These are phyloP conservation scores for Pythium aristosporum DNA, from an alignment of 352 stramenopile species.

Conservation along the genomic window DNA sequence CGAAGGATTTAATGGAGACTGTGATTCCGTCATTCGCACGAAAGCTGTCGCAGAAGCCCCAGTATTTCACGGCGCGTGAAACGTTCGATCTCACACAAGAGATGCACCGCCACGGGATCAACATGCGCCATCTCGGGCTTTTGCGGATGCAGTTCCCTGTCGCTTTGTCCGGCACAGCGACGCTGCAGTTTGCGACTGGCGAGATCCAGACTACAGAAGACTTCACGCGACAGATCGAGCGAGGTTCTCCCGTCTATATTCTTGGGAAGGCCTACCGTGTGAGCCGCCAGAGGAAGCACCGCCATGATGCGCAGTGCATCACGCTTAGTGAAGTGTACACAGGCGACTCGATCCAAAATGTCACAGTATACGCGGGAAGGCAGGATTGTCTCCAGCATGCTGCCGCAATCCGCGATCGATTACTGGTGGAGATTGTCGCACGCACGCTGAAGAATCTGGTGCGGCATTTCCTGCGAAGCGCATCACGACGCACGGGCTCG, in stretches of 20 bases:
- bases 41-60: constrained; percentile 62
- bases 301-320: constrained; percentile 57
- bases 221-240: constrained; percentile 79
- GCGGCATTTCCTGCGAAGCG: constrained; percentile 65
- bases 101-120: constrained; percentile 89
- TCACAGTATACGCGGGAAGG: constrained; percentile 62
- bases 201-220: constrained; percentile 81
- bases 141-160: constrained; percentile 80
- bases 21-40: constrained; percentile 78
- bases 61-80: constrained; percentile 46
- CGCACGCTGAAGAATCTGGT: constrained; percentile 88
- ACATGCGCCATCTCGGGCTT: constrained; percentile 86
- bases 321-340: constrained; percentile 57
- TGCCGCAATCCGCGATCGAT: constrained; percentile 45
- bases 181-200: constrained; percentile 76
- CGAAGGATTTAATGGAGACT: constrained; percentile 63
- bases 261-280: constrained; percentile 50
- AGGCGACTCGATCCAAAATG: constrained; percentile 73
- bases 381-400: constrained; percentile 59
- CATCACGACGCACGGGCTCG: constrained; percentile 32
- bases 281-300: constrained; percentile 41
- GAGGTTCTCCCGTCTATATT: constrained; percentile 61
- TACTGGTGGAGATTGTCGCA: constrained; percentile 88
- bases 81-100: constrained; percentile 71
- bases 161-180: constrained; percentile 67